Evolutionary conservation across 345 rosid species (phyloP).

Genomic region (Salix koriyanagi): DNA sequence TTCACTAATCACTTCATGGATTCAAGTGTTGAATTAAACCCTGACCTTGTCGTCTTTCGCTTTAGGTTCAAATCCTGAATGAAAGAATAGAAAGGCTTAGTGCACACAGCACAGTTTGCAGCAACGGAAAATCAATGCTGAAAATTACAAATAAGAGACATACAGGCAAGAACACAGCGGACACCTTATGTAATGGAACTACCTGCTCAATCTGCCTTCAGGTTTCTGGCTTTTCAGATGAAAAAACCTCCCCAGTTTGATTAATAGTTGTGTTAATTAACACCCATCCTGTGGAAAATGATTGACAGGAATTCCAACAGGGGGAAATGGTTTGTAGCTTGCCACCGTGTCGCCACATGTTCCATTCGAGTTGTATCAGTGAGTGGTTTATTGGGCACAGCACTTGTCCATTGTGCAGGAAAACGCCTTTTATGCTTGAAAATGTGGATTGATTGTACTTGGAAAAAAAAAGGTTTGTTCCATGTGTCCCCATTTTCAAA

Average conservation of each 20-base stretch:
- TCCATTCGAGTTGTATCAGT: constrained; percentile 22
- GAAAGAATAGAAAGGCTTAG: constrained; percentile 1
- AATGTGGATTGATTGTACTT: neutral
- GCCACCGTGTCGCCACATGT: constrained; percentile 32
- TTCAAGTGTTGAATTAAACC: neutral
- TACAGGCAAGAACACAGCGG: constrained; percentile 17
- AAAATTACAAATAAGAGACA: constrained; percentile 14
- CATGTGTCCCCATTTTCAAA: neutral
- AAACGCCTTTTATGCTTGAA: neutral
- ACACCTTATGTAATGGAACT: constrained; percentile 22
- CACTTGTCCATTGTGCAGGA: constrained; percentile 45
- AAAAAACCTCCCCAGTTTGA: neutral
- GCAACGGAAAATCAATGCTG: neutral
- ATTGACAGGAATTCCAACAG: constrained; percentile 30
- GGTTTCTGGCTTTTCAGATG: constrained; percentile 15
- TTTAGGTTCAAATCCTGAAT: constrained; percentile 2
- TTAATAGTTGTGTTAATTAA: neutral
- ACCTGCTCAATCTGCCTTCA: constrained; percentile 46
- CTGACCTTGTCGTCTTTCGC: neutral
- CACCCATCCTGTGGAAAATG: neutral
- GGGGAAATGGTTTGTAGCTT: constrained; percentile 21
- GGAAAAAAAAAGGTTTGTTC: neutral
- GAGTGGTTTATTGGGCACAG: constrained; percentile 25
- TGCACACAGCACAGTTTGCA: neutral
- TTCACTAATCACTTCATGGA: neutral